These are phyloP conservation scores for Xylaria sp. DNA, from an alignment of 2,329 filamentous ascomycete genomes.

Conservation along the genomic window DNA sequence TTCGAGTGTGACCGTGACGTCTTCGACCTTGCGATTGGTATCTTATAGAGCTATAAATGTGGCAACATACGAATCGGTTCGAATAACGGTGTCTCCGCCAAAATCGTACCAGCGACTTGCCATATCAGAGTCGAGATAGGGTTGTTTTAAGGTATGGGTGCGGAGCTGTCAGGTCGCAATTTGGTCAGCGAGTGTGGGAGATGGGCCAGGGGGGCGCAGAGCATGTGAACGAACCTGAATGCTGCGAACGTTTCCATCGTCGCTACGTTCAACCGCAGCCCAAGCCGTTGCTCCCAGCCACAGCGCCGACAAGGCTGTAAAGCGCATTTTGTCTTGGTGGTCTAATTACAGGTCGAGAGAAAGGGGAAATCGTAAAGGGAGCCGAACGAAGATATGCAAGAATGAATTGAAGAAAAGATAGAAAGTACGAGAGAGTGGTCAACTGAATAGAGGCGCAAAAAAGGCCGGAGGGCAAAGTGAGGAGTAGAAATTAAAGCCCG, in stretches of 20 bases:
- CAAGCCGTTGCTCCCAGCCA: constrained; percentile 54
- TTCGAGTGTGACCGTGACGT: constrained; percentile 7
- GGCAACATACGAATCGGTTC: constrained; percentile 71
- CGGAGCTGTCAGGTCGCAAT: constrained; percentile 68
- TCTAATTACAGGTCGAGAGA: constrained; percentile 29
- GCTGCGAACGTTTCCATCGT: constrained; percentile 65
- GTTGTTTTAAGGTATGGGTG: constrained; percentile 88
- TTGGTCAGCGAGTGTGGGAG: constrained; percentile 32
- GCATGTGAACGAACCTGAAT: constrained; percentile 70
- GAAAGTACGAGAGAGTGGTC: constrained; percentile 23
- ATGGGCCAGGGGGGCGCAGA: constrained; percentile 16
- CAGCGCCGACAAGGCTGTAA: constrained; percentile 49
- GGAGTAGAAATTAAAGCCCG: constrained; percentile 34
- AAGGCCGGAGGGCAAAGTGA: constrained; percentile 20
- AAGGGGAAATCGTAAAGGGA: constrained; percentile 25
- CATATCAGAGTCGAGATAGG: constrained; percentile 97
- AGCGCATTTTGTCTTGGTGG: constrained; percentile 47
- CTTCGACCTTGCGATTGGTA: constrained; percentile 1
- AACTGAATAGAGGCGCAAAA: constrained; percentile 28
- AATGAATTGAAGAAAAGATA: constrained; percentile 38
- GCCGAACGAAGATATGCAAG: constrained; percentile 30
- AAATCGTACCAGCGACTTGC: constrained; percentile 99
- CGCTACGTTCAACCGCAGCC: constrained; percentile 58
- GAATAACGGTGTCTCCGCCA: constrained; percentile 91
- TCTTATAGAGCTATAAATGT: background rate